Percentiles rank a stretch among this genome's conserved stretches.
Evolutionary conservation across 2,329 filamentous ascomycete species (phyloP).

Genomic region (Diaporthe citriasiana): DNA sequence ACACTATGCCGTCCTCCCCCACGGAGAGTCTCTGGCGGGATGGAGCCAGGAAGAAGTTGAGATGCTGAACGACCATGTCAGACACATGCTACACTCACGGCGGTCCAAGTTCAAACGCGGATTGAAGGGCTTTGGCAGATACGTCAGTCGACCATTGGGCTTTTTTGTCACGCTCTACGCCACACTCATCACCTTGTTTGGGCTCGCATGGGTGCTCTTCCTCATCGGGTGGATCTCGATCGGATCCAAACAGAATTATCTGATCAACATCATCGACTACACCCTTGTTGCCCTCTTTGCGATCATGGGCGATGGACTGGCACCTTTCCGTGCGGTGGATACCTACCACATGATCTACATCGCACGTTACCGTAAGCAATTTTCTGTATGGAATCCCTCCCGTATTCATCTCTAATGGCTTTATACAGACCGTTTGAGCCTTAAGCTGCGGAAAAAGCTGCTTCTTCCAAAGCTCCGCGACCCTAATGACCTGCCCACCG

Average conservation of each 20-base stretch:
- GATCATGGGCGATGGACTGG: slow-evolving; percentile 78
- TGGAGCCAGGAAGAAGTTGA: slow-evolving; percentile 82
- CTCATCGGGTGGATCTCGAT: slow-evolving; percentile 92
- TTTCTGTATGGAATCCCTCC: too few species aligned
- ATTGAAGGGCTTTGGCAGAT: slow-evolving; percentile 86
- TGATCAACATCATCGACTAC: slow-evolving; percentile 79
- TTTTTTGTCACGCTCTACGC: slow-evolving; percentile 89
- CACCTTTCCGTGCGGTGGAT: slow-evolving; percentile 82
- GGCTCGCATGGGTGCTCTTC: slow-evolving; percentile 91
- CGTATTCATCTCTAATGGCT: slow-evolving; percentile 52
- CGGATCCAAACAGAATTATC: slow-evolving; percentile 77
- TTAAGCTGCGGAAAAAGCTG: slow-evolving; percentile 74
- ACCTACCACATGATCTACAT: slow-evolving; percentile 92
- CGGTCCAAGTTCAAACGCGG: slow-evolving; percentile 83
- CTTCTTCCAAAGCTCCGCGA: slow-evolving; percentile 74
- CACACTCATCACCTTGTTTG: slow-evolving; percentile 85
- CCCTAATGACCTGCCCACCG: slow-evolving; percentile 75
- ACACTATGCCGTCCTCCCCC: slow-evolving; percentile 84
- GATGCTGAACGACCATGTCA: slow-evolving; percentile 86
- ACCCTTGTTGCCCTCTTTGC: slow-evolving; percentile 79
- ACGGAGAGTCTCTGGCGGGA: slow-evolving; percentile 78
- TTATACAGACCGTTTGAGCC: slow-evolving; percentile 65
- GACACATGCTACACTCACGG: slow-evolving; percentile 88
- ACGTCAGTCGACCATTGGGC: slow-evolving; percentile 81
- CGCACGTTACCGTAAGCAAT: slow-evolving; percentile 71